phyloP scores from a whole-genome alignment of 2,329 filamentous ascomycete genomes.

The Mariannaea elegans region DNA sequence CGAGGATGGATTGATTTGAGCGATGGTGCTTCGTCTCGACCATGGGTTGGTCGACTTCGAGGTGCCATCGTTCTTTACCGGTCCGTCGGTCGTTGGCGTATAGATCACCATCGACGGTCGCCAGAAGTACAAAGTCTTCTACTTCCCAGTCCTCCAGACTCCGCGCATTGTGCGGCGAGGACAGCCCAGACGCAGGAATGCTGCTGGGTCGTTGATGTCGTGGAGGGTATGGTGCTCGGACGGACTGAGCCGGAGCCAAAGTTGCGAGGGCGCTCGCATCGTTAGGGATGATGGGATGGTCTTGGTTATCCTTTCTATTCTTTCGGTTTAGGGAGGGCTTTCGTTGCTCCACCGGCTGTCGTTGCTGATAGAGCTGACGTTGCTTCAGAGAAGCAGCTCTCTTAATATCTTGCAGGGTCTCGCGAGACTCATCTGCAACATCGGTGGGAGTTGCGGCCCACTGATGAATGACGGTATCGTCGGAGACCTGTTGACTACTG shows the following conservation, averaged over 20 bases:
- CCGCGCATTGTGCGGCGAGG: constrained; percentile 92
- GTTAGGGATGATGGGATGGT: constrained; percentile 54
- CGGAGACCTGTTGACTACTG: constrained; percentile 39
- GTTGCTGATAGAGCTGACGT: constrained; percentile 36
- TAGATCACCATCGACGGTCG: constrained; percentile 98
- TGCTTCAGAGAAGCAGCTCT: constrained; percentile 37
- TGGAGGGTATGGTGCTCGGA: constrained; percentile 88
- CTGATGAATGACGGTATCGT: constrained; percentile 40
- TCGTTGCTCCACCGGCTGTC: constrained; percentile 23
- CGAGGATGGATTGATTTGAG: constrained; percentile 69
- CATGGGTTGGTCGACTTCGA: constrained; percentile 86
- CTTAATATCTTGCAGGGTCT: constrained; percentile 41
- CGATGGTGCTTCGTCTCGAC: constrained; percentile 88
- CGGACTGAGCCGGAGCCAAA: constrained; percentile 95
- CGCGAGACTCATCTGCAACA: constrained; percentile 40
- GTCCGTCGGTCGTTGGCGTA: constrained; percentile 90
- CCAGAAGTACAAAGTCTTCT: constrained; percentile 99
- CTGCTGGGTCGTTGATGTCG: constrained; percentile 64
- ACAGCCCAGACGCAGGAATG: constrained; percentile 69
- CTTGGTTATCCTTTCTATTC: constrained; percentile 43
- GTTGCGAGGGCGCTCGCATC: constrained; percentile 97
- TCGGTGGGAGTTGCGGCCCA: constrained; percentile 45
- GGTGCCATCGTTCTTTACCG: constrained; percentile 84
- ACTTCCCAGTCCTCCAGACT: constrained; percentile 99
- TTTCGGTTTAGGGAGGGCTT: constrained; percentile 41